These are phyloP conservation scores for Leishmania guyanensis DNA, from an alignment of 208 protist species.

Conservation along the genomic window DNA sequence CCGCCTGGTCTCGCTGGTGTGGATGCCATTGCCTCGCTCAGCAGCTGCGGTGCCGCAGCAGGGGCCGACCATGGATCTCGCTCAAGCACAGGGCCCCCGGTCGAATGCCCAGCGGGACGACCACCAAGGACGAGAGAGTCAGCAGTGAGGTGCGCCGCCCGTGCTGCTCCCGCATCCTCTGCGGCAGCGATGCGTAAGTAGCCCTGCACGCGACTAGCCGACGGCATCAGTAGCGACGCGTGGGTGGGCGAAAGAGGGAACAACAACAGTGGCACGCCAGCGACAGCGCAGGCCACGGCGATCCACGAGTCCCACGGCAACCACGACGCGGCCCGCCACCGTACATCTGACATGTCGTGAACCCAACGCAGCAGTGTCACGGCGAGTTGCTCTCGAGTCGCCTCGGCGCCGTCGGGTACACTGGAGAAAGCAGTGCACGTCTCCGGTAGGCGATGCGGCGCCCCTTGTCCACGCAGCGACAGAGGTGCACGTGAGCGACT, in stretches of 20 bases:
- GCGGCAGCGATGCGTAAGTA: not conserved
- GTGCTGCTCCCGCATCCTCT: not conserved
- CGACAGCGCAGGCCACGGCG: not conserved
- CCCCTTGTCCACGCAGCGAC: not conserved
- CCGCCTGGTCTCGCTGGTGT: not conserved
- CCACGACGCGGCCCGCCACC: conserved; percentile 24
- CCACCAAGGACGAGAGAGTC: not conserved
- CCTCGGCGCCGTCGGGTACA: not conserved
- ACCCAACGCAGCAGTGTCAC: not conserved
- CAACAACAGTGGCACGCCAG: not conserved
- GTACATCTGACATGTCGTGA: not conserved
- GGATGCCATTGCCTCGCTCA: not conserved
- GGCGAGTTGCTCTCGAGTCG: not conserved
- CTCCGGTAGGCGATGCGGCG: not conserved
- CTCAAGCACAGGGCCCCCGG: not conserved
- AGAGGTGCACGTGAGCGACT: not conserved
- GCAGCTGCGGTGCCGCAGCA: not conserved
- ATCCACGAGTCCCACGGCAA: conserved; percentile 27
- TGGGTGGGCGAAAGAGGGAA: not conserved
- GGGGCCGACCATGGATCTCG: not conserved
- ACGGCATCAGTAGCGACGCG: conserved; percentile 3
- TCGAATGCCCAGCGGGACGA: not conserved
- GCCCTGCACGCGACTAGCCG: not conserved
- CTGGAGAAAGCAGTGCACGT: not conserved
- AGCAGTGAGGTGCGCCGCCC: not conserved